Evolutionary conservation across 495 filamentous ascomycete genomes (phyloP), one percentile per base, ranked within the genome.

Genomic region (Annulohypoxylon moriforme): DNA sequence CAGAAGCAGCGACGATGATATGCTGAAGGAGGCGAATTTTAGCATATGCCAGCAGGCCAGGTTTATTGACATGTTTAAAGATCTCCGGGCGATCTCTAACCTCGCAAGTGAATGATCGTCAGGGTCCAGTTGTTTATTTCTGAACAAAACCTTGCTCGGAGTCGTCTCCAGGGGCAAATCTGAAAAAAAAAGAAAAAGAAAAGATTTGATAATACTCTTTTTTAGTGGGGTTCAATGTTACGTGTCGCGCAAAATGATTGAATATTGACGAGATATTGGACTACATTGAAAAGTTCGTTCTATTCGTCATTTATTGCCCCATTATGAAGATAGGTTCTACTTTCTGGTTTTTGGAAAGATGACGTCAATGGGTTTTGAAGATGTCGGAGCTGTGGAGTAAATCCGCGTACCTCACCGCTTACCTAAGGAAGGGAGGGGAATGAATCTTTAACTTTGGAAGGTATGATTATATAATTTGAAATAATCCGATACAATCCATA

Each of bases 101-200:
- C 65, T 73, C 64, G 62, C 40, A 33, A 11, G 47, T 49, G 29
- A 62, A 55, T 60, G 70, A 73, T 73, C 65, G 36, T 69, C 70
- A 73, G 70, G 70, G 70, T 73, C 70, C 65, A 52, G 46, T 44
- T 56, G 42, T 68, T 67, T 71, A 29, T 22, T 50, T 50, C 22
- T 44, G 8, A 44, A 44, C 16, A 44, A 25, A 27, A 25, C 18
- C 20, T 49, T 49, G 36, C 27, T 29, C 27, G 36, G 13, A 14
- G 11, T 14, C 10, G 36, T 3, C 2, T 14, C 36, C 11, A 14
- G 40, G 40, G 40, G 40, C n/a, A 8, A 44, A 44, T 20, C n/a
- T 20, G 16, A 2, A 8, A 44, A 14, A 6, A n/a, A n/a, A n/a
- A n/a, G n/a, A n/a, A n/a, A n/a, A n/a, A n/a, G n/a, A n/a, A n/a